Evolutionary conservation across 2,329 filamentous ascomycete genomes (phyloP), one percentile per base, ranked within the genome.

Genomic region (Coleophoma crateriformis): DNA sequence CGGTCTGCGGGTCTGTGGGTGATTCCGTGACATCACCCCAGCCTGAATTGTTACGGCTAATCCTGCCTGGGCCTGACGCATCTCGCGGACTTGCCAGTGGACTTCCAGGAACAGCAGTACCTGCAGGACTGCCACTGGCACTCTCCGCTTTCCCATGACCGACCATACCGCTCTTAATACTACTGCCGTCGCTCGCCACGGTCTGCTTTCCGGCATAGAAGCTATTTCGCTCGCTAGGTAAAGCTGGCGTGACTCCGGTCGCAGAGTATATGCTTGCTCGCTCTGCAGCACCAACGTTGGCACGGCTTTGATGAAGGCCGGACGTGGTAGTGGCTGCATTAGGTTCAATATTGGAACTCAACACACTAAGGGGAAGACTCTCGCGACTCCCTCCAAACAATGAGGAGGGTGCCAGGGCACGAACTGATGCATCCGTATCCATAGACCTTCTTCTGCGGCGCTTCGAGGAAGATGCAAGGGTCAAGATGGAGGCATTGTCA

Each of bases 401-500:
- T 1, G 87, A 91, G 0, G 85, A 89, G 0, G 88, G 88, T 1
- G 89, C 87, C n/a, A 95, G 72, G 2, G 89, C 89, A 40, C 89
- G 85, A 37, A 94, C 87, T 0, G 87, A 92, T 5, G 89, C 89
- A 64, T 94, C 87, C 0, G 89, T 94, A 66, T 94, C 89, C 68
- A 92, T 83, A 32, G 87, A 91, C 52, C 88, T 81, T 45, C 88
- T 80, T 34, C 89, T 83, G 27, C 84, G 79, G 35, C 85, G 81
- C 69, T 92, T 90, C 56, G 85, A 89, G 0, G 87, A 91, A 4
- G 88, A 92, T 2, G 89, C 89, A 13, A 95, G 75, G 0, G 89
- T 95, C 52, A 95, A 71, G 58, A 95, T 91, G 22, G 88, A 92
- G 19, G 89, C 89, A 64, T 95, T 89, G 66, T 95, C 89, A 1